phyloP scores from a whole-genome alignment of 495 filamentous ascomycete genomes.

The Neurospora hispaniola region DNA sequence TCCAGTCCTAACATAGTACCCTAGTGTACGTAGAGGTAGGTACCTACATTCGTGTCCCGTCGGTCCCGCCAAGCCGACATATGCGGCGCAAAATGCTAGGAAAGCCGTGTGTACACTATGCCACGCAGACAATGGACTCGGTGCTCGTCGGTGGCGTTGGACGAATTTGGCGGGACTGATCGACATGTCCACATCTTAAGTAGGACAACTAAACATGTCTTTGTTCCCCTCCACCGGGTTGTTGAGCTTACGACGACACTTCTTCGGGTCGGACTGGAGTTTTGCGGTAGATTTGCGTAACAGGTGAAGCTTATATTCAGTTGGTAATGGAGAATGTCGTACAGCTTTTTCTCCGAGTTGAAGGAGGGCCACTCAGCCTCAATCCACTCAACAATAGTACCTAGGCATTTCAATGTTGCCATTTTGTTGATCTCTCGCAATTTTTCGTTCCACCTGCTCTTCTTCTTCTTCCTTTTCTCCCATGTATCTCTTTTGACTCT shows the following conservation, averaged over 20 bases:
- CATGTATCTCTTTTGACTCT: too few relatives aligned
- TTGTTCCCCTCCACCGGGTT: background rate
- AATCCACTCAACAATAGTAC: background rate
- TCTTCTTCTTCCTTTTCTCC: too few relatives aligned
- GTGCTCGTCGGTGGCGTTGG: background rate
- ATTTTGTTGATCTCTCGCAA: background rate
- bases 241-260: background rate
- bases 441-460: background rate
- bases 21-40: too few relatives aligned
- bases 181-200: background rate
- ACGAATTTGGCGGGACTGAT: background rate
- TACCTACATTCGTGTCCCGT: background rate
- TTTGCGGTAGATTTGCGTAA: background rate
- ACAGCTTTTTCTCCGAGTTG: background rate
- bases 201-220: background rate
- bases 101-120: background rate
- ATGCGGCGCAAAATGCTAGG: background rate
- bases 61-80: background rate
- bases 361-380: background rate
- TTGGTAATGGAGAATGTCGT: too few relatives aligned
- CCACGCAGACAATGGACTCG: background rate
- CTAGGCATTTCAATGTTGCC: background rate
- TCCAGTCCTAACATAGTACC: background rate
- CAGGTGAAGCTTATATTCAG: too few relatives aligned
- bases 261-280: background rate